Percentiles rank a stretch among this genome's conserved stretches.
Conservation (phyloP, 805 yeast species). For the Lachancea sp. region DNA sequence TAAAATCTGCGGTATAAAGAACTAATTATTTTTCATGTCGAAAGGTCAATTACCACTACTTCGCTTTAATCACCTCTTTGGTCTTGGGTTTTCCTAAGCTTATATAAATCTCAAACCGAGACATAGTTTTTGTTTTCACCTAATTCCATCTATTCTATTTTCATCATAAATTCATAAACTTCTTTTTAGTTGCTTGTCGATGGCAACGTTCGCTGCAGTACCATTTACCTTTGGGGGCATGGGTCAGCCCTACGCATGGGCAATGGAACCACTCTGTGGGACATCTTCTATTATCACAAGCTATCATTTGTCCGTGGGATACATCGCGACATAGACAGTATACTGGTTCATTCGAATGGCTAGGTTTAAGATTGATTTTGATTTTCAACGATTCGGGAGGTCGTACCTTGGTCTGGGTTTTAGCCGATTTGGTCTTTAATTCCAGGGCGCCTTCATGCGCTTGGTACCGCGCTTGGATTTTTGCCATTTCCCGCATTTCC, state of each 20-base stretch:
- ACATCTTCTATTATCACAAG: slow-evolving; percentile 78
- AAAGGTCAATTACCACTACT: not conserved
- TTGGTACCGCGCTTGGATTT: slow-evolving; percentile 10
- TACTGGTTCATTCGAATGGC: slow-evolving; percentile 11
- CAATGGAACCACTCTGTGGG: slow-evolving; percentile 75
- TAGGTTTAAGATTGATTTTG: not conserved
- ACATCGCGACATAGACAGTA: slow-evolving; percentile 45
- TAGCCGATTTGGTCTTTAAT: slow-evolving; percentile 1
- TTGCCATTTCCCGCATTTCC: slow-evolving; percentile 16
- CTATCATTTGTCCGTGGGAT: slow-evolving; percentile 75
- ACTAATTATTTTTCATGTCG: not conserved
- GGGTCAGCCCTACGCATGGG: slow-evolving; percentile 60
- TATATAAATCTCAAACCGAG: slow-evolving; percentile 1
- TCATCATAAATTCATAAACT: slow-evolving; percentile 2
- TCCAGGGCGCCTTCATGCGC: slow-evolving; percentile 4
- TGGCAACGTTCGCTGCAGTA: slow-evolving; percentile 49
- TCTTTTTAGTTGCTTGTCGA: slow-evolving; percentile 10
- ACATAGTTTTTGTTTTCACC: slow-evolving; percentile 4
- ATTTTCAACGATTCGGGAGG: slow-evolving; percentile 8
- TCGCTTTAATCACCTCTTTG: not conserved
- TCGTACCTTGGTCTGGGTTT: not conserved
- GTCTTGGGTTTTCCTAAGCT: slow-evolving; percentile 2
- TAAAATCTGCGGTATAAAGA: slow-evolving; percentile 29
- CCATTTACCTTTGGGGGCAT: slow-evolving; percentile 60
- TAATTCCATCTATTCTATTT: not conserved